Evolutionary conservation across 1,139 yeast species (phyloP).

Genomic region (Diutina pseudorugosa): DNA sequence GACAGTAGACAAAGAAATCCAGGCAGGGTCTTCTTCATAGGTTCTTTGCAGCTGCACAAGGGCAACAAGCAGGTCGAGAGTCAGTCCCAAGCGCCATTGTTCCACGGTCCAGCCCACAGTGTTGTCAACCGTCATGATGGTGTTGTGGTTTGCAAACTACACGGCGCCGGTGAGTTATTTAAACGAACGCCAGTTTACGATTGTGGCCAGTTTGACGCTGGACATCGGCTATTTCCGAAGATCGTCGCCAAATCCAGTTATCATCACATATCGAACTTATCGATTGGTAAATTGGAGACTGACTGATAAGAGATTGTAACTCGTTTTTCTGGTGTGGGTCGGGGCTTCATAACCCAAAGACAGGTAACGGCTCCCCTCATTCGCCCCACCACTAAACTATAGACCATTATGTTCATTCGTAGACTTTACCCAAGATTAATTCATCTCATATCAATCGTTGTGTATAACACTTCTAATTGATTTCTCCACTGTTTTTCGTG

Average conservation of each 20-base stretch:
- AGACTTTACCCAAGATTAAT: too few species aligned
- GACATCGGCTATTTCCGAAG: background rate
- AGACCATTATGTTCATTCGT: too few species aligned
- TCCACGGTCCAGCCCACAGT: conserved; percentile 29
- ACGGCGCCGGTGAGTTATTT: background rate
- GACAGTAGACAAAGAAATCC: conserved; percentile 66
- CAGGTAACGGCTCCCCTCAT: background rate
- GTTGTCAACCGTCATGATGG: background rate
- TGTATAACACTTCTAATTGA: too few species aligned
- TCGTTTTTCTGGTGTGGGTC: background rate
- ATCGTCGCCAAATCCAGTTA: background rate
- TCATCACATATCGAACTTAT: background rate
- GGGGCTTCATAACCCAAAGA: background rate
- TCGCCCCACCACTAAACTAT: too few species aligned
- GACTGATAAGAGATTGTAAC: background rate
- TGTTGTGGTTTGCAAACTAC: background rate
- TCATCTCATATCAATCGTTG: too few species aligned
- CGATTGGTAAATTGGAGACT: background rate
- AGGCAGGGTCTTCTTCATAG: conserved; percentile 59
- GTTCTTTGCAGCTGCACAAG: conserved; percentile 36
- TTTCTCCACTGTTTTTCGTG: too few species aligned
- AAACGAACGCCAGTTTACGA: background rate
- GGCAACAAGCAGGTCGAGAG: conserved; percentile 35
- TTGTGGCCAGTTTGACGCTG: background rate
- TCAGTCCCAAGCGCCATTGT: conserved; percentile 58